These are phyloP conservation scores for Fragilaria radians DNA, from an alignment of 108 stramenopile genomes.

Conservation along the genomic window DNA sequence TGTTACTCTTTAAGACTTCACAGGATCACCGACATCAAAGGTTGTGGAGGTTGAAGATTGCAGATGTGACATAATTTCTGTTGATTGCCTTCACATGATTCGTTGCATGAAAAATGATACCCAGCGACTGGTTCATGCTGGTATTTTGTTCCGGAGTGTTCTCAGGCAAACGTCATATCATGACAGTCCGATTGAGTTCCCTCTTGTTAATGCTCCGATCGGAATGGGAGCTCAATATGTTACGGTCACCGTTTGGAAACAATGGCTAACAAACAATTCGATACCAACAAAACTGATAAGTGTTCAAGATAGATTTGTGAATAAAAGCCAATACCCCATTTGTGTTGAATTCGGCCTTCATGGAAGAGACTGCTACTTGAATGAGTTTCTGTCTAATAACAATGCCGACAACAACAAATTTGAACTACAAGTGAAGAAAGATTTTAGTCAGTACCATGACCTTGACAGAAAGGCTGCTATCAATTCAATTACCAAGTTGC, in stretches of 20 bases:
- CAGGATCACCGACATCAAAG: too few relatives aligned
- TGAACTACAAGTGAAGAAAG: too few relatives aligned
- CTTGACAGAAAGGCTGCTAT: not conserved
- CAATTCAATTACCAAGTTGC: not conserved
- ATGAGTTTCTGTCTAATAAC: not conserved
- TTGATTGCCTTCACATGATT: slow-evolving; percentile 1
- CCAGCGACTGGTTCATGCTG: not conserved
- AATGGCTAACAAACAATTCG: slow-evolving; percentile 3
- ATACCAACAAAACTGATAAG: not conserved
- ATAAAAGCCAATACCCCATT: slow-evolving; percentile 7
- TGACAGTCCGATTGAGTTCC: too few relatives aligned
- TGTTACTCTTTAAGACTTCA: too few relatives aligned
- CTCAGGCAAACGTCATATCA: slow-evolving; percentile 10
- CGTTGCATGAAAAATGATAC: not conserved
- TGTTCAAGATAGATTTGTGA: not conserved
- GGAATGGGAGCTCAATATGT: slow-evolving; percentile 15
- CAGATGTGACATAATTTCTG: not conserved
- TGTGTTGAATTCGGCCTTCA: slow-evolving; percentile 2
- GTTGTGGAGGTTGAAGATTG: too few relatives aligned
- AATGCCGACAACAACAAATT: not conserved
- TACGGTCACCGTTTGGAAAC: slow-evolving; percentile 5
- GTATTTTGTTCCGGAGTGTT: slow-evolving; percentile 1
- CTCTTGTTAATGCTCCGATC: not conserved
- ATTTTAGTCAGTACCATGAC: not conserved
- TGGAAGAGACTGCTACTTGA: slow-evolving; percentile 9